These are phyloP conservation scores for Orbilia javanica DNA, from an alignment of 2,329 filamentous ascomycete species.

Conservation along the genomic window DNA sequence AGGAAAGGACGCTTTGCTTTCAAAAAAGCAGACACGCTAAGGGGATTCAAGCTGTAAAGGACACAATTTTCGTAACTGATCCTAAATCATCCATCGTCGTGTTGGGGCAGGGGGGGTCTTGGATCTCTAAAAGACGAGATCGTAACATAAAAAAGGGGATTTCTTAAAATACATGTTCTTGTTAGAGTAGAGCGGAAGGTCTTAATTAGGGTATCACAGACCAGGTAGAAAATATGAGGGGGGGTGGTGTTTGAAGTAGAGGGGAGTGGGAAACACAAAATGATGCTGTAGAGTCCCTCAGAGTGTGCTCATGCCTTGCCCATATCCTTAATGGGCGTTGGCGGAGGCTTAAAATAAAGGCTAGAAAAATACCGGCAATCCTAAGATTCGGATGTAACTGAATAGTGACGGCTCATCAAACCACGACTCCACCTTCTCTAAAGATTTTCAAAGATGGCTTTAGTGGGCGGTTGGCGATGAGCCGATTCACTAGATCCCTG, in stretches of 20 bases:
- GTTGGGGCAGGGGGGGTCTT: background rate
- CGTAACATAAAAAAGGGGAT: conserved; percentile 34
- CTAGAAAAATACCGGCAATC: background rate
- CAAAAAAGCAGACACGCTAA: conserved; percentile 28
- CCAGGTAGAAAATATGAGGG: background rate
- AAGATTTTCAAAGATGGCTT: conserved; percentile 25
- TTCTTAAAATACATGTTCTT: conserved; percentile 14
- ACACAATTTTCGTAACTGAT: conserved; percentile 19
- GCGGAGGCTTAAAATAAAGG: background rate
- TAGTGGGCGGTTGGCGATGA: conserved; percentile 15
- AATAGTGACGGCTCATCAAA: conserved; percentile 36
- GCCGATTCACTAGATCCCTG: background rate
- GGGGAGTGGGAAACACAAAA: background rate
- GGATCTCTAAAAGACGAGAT: conserved; percentile 55
- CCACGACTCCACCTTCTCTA: conserved; percentile 38
- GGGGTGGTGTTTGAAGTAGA: background rate
- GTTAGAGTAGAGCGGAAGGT: background rate
- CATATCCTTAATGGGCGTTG: background rate
- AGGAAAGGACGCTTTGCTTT: conserved; percentile 28
- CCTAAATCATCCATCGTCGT: conserved; percentile 28
- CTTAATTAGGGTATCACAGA: conserved; percentile 16
- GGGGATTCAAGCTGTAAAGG: conserved; percentile 17
- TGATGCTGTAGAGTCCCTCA: background rate
- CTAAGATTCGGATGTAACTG: background rate
- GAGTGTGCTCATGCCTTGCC: background rate